These are phyloP conservation scores for Nicotiana knightiana DNA, from an alignment of 257 asterid genomes.

Conservation along the genomic window DNA sequence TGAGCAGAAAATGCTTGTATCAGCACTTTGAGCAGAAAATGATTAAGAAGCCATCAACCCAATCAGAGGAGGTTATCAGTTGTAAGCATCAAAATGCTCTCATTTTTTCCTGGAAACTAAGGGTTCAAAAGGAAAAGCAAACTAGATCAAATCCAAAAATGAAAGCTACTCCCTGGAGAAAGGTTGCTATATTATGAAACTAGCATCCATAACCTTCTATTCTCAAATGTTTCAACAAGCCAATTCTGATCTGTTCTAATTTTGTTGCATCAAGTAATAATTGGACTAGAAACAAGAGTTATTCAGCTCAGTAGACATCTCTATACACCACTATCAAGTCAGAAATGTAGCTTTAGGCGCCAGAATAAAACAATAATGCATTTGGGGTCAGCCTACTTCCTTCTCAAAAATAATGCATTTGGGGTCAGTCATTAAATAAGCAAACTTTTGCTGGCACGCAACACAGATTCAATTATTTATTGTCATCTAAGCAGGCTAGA, in stretches of 20 bases:
- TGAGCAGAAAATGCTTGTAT: not conserved
- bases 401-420: not conserved
- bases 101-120: not conserved
- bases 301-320: not conserved
- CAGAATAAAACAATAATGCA: not conserved
- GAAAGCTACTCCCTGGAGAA: not conserved
- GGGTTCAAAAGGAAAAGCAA: not conserved
- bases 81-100: not conserved
- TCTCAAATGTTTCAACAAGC: not conserved
- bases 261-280: not conserved
- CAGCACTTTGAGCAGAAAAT: not conserved
- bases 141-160: slow-evolving; percentile 9
- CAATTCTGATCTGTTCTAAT: not conserved
- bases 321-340: not conserved
- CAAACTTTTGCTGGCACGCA: not conserved
- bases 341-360: not conserved
- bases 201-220: slow-evolving; percentile 1
- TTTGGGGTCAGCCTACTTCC: not conserved
- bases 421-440: not conserved
- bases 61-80: not conserved
- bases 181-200: not conserved
- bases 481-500: not conserved
- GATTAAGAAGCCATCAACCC: not conserved
- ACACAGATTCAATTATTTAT: not conserved
- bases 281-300: not conserved